These are phyloP conservation scores for Cordyceps cicadae DNA, from an alignment of 2,329 filamentous ascomycete genomes.

Conservation along the genomic window DNA sequence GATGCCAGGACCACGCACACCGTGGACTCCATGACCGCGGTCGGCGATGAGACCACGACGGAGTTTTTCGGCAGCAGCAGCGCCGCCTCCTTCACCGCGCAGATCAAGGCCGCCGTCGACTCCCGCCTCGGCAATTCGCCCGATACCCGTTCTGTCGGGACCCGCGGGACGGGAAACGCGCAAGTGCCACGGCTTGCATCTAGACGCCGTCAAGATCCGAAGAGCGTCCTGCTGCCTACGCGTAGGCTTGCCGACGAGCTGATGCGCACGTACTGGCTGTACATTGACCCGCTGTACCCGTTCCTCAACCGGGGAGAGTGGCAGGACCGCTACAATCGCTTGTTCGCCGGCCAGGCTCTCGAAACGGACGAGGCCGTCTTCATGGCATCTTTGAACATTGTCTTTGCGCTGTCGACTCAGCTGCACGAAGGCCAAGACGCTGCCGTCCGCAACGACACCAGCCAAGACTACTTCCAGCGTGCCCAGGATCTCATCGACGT, in stretches of 20 bases:
- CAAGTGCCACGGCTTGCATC: background rate
- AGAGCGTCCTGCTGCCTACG: conserved; percentile 34
- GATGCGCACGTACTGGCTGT: conserved; percentile 38
- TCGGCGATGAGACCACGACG: conserved; percentile 30
- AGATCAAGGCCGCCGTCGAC: conserved; percentile 37
- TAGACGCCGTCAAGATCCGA: conserved; percentile 14
- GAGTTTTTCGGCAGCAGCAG: conserved; percentile 41
- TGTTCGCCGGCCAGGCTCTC: conserved; percentile 31
- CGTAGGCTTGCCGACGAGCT: conserved; percentile 36
- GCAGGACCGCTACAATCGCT: conserved; percentile 28
- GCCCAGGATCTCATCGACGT: conserved; percentile 35
- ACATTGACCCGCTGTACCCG: conserved; percentile 38
- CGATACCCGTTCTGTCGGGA: background rate
- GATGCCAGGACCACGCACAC: conserved; percentile 22
- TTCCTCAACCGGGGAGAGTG: conserved; percentile 32
- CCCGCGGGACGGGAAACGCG: background rate
- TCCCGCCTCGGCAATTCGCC: conserved; percentile 16
- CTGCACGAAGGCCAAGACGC: conserved; percentile 31
- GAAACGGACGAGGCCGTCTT: conserved; percentile 33
- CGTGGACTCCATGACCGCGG: conserved; percentile 37
- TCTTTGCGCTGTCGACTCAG: conserved; percentile 38
- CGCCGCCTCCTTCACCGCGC: conserved; percentile 37
- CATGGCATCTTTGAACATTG: conserved; percentile 36
- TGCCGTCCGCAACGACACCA: conserved; percentile 31
- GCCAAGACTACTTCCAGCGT: conserved; percentile 33